Percentiles rank a stretch among this genome's conserved stretches.
These are phyloP conservation scores for Themeda triandra DNA, from an alignment of 176 grass and related monocot genomes.

Conservation along the genomic window DNA sequence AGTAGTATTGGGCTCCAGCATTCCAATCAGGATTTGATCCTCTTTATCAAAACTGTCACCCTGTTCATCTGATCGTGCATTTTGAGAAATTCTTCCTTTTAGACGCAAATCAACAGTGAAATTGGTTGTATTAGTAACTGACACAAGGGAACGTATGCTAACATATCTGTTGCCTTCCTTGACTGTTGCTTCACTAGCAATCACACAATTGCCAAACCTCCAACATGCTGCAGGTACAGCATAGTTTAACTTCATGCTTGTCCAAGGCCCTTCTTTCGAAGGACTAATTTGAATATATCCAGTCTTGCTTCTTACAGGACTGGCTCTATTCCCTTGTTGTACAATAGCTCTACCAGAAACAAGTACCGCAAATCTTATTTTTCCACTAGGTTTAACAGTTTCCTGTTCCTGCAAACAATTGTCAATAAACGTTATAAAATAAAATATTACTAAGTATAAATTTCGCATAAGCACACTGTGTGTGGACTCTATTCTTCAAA, in stretches of 20 bases:
- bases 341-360: conserved; percentile 56
- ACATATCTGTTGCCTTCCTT: conserved; percentile 84
- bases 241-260: conserved; percentile 92
- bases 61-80: conserved; percentile 43
- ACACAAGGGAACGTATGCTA: conserved; percentile 85
- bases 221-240: conserved; percentile 84
- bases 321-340: conserved; percentile 30
- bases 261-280: conserved; percentile 93
- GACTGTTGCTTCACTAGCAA: conserved; percentile 87
- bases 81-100: conserved; percentile 51
- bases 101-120: conserved; percentile 62
- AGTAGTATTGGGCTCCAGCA: conserved; percentile 62
- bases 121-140: conserved; percentile 76
- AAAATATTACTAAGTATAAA: conserved; percentile 18
- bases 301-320: conserved; percentile 41
- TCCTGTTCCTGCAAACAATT: conserved; percentile 51
- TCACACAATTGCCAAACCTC: conserved; percentile 87
- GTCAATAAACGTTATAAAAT: conserved; percentile 24
- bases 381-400: conserved; percentile 55
- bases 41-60: conserved; percentile 49
- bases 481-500: conserved; percentile 6
- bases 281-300: conserved; percentile 94
- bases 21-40: conserved; percentile 61
- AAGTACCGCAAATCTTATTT: conserved; percentile 79
- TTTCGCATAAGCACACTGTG: background rate